Evolutionary conservation across 805 yeast species (phyloP), one percentile per base, ranked within the genome.

Genomic region (Ogataea nitratoaversa): DNA sequence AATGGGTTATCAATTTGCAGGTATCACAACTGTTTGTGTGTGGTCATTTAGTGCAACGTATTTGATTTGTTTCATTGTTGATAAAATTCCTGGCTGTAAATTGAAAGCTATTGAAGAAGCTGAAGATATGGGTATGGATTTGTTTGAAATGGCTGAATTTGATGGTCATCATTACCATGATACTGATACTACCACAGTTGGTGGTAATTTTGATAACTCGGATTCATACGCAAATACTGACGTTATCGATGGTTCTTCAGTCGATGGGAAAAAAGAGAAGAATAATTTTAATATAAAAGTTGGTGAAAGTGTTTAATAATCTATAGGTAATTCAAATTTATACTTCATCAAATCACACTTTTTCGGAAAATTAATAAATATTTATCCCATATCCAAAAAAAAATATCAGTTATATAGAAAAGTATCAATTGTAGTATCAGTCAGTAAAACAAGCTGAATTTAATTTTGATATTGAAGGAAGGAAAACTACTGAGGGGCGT

Each of bases 121-220:
- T 18, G 79, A 75, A 54, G 69, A 65, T 30, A 61, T 69, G 67
- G 80, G 79, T 24, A 66, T 74, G 66, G 80, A 74, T 49, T 48
- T 63, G 37, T 65, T 49, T 38, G 78, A 74, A 48, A 70, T 74
- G 74, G 70, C 70, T 14, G 79, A 74, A 40, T 52, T 62, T 22
- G 74, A 70, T 48, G 63, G 65, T 29, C 60, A 43, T 7, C 40
- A 40, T 14, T 57, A 48, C 39, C 47, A 42, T 22, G 46, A 41
- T 29, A 49, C 50, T 32, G 44, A 37, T 28, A 39, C 36, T 29
- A 42, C 34, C 14, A 47, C 41, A 19, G 37, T n/a, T n/a, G n/a
- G 28, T 13, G 42, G 46, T 31, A 35, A 42, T 23, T 18, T 14
- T 18, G 31, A n/a, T n/a, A n/a, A 33, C 8, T 45, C 53, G 13